Base-by-base conservation (phyloP, 768 basidiomycete genomes). In the Mycena metata region DNA sequence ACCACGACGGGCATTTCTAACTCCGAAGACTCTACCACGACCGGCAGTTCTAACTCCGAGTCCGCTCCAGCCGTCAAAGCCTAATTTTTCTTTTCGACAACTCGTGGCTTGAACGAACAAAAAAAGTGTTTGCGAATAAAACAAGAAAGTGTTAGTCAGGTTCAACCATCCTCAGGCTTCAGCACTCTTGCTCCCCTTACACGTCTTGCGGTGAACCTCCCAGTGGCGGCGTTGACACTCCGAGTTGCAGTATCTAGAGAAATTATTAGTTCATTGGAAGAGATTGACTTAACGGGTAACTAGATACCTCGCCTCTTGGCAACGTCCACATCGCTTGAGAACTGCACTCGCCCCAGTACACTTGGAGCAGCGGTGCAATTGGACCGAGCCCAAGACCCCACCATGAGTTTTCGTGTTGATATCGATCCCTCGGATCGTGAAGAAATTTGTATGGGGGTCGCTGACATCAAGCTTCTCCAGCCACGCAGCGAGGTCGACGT, bases 401-500 rank as follows among this genome's bases (percentile, higher is more conserved):
- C 57, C 57, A 13, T 24, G 26, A n/a, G 9, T 24, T 2, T 11
- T 24, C 8, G 41, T 46, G 26, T 33, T 24, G 45, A 24, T 24
- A 33, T 45, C 15, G 11, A 59, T 2, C 13, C 43, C 57, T 16
- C 57, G 57, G 5, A 59, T 19, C 45, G 23, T 42, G 19, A 46
- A 35, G 24, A 36, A 46, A 1, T 30, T 24, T 23, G 43, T 45
- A 5, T 19, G 5, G 5, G 42, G 57, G n/a, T 43, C 57, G 24
- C 8, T 9, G 26, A 42, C 45, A 15, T 59, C 45, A 33, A 59
- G 42, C 30, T 59, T 45, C 57, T 59, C 43, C 17, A 59, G 43
- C 57, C 57, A 59, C n/a, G 57, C 57, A 5, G 30, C 57, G 16
- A 59, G 43, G 16, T 59, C 43, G 57, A 47, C 58, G 58, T 30